Evolutionary conservation across 306 rosid species (phyloP).

Genomic region (Prunus davidiana): DNA sequence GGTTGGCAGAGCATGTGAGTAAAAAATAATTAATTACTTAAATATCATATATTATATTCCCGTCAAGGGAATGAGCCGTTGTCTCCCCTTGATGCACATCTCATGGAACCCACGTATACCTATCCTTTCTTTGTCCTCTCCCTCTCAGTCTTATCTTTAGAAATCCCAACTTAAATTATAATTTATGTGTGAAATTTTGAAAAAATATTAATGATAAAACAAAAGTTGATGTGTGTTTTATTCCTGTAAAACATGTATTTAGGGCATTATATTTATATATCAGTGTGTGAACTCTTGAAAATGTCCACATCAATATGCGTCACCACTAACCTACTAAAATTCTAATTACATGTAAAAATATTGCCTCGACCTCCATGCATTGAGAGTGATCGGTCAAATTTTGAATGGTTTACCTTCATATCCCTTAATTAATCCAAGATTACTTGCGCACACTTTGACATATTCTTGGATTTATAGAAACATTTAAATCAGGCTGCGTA

Average conservation of each 20-base stretch:
- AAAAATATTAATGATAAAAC: too few relatives aligned
- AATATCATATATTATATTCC: constrained; percentile 7
- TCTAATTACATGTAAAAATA: not conserved
- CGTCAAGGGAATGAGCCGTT: constrained; percentile 6
- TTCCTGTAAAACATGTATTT: not conserved
- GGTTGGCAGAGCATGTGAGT: constrained; percentile 19
- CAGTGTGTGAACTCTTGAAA: not conserved
- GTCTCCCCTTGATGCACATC: constrained; percentile 8
- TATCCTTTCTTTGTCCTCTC: not conserved
- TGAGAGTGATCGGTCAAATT: constrained; percentile 10
- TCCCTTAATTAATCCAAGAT: not conserved
- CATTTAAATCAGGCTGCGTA: not conserved
- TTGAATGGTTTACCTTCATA: not conserved
- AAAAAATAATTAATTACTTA: not conserved
- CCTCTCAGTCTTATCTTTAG: not conserved
- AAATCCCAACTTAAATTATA: too few relatives aligned
- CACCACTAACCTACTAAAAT: not conserved
- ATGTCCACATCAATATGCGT: not conserved
- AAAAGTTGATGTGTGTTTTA: too few relatives aligned
- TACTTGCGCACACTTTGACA: not conserved
- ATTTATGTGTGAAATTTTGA: too few relatives aligned
- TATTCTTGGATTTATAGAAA: not conserved
- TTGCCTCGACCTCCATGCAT: not conserved
- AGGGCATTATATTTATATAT: not conserved
- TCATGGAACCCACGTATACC: constrained; percentile 5